Evolutionary conservation across 2,329 filamentous ascomycete species (phyloP).

Genomic region (Fusarium setosum): DNA sequence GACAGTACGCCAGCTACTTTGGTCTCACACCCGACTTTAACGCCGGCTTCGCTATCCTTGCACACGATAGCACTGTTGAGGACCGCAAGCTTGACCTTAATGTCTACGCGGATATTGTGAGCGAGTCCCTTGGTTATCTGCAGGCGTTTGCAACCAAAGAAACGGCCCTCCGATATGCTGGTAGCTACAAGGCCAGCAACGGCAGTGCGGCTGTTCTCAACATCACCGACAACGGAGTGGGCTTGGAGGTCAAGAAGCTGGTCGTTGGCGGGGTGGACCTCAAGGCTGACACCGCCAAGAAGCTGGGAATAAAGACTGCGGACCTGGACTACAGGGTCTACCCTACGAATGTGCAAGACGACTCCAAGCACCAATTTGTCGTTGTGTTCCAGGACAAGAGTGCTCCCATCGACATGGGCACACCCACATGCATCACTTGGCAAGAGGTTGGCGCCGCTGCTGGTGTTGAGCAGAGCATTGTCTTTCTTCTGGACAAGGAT

Average conservation of each 20-base stretch:
- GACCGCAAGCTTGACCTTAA: conserved; percentile 46
- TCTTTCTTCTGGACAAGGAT: conserved; percentile 1
- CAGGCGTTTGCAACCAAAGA: conserved; percentile 23
- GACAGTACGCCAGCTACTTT: conserved; percentile 44
- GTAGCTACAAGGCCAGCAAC: not conserved
- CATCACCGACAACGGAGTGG: conserved; percentile 36
- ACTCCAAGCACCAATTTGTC: conserved; percentile 41
- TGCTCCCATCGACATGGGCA: conserved; percentile 45
- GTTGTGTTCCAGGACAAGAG: conserved; percentile 46
- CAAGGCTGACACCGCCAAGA: conserved; percentile 25
- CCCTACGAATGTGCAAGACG: conserved; percentile 42
- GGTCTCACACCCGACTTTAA: conserved; percentile 27
- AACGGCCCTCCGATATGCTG: conserved; percentile 14
- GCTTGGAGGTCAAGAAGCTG: conserved; percentile 39
- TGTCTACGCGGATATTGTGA: conserved; percentile 47
- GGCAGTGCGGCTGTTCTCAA: conserved; percentile 9
- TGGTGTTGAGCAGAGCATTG: conserved; percentile 8
- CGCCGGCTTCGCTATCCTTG: conserved; percentile 48
- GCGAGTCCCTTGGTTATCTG: conserved; percentile 30
- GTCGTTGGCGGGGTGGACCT: conserved; percentile 26
- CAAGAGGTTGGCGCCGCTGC: conserved; percentile 29
- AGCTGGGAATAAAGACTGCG: conserved; percentile 28
- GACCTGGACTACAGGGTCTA: conserved; percentile 46
- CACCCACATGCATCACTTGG: conserved; percentile 50
- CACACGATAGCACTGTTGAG: conserved; percentile 42